Conservation (phyloP, 1,284 basidiomycete species). For the Cryptococcus sp. region DNA sequence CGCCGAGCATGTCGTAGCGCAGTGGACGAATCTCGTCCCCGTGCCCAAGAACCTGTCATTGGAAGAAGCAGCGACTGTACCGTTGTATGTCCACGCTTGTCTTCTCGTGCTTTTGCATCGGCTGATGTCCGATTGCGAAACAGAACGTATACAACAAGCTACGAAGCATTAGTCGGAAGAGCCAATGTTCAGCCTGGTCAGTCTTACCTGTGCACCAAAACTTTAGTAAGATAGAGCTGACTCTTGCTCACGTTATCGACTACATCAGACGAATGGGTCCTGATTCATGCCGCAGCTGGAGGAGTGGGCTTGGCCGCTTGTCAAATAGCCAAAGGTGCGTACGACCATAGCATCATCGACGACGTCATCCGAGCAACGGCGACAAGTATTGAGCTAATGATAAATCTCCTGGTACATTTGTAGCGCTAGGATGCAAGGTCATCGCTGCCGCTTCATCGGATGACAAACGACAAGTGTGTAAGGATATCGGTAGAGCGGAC, state of each 20-base stretch:
- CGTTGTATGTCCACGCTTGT: slow-evolving; percentile 23
- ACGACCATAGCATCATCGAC: neutral
- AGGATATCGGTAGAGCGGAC: slow-evolving; percentile 52
- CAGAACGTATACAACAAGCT: slow-evolving; percentile 85
- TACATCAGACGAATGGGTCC: slow-evolving; percentile 74
- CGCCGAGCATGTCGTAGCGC: slow-evolving; percentile 68
- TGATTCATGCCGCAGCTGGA: slow-evolving; percentile 79
- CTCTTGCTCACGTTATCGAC: neutral
- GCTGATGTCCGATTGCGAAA: too few species aligned
- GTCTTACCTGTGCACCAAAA: neutral
- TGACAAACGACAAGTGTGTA: slow-evolving; percentile 54
- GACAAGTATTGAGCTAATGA: neutral
- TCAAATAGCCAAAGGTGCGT: slow-evolving; percentile 73
- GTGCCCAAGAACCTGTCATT: slow-evolving; percentile 67
- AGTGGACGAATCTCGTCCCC: slow-evolving; percentile 59
- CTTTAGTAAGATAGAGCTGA: neutral
- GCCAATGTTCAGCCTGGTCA: slow-evolving; percentile 72
- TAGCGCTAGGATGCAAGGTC: slow-evolving; percentile 53
- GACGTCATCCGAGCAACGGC: neutral
- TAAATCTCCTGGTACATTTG: neutral
- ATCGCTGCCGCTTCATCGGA: slow-evolving; percentile 54
- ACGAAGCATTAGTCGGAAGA: slow-evolving; percentile 82
- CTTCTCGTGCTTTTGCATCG: neutral
- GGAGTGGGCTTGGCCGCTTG: slow-evolving; percentile 91
- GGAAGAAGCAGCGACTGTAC: slow-evolving; percentile 61